These are phyloP conservation scores for Triticum aestivum DNA, from an alignment of 176 grass and related monocot species.

Conservation along the genomic window IWGSC_CS_RefSeq_v2.1 NC_057805.1:6608609-6609108, in stretches of 20 bases:
- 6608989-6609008: neutral
- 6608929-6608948: neutral
- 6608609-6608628: slow-evolving; percentile 90
- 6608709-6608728: slow-evolving; percentile 96
- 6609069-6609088: neutral
- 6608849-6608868: slow-evolving; percentile 5
- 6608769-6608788: slow-evolving; percentile 77
- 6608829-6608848: neutral
- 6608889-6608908: neutral
- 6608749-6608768: slow-evolving; percentile 87
- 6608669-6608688: neutral
- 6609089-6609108: neutral
- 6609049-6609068: neutral
- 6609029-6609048: neutral
- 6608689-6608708: slow-evolving; percentile 47
- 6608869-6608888: neutral
- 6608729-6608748: slow-evolving; percentile 96
- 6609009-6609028: neutral
- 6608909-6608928: neutral
- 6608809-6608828: neutral
- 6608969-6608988: neutral
- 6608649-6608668: neutral
- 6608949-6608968: neutral
- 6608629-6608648: neutral
- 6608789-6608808: neutral